Conservation (phyloP, 805 yeast species). For the Schwanniomyces sp. region DNA sequence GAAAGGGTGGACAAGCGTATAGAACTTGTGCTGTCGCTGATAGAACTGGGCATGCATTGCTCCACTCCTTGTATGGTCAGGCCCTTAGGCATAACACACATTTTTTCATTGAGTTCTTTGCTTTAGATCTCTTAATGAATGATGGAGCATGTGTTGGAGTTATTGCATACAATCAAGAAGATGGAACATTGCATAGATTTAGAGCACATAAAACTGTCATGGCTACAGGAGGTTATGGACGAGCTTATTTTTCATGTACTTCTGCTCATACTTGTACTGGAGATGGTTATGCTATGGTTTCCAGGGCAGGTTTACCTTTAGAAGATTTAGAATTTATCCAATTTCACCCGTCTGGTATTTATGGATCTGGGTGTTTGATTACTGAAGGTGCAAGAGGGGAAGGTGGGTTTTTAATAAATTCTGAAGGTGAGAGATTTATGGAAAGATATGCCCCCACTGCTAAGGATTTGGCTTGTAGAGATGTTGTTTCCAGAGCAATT, state of each 20-base stretch:
- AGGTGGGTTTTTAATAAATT: conserved; percentile 95
- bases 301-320: conserved; percentile 97
- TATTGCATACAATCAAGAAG: conserved; percentile 97
- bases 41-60: conserved; percentile 96
- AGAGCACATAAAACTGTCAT: conserved; percentile 94
- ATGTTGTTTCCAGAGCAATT: conserved; percentile 96
- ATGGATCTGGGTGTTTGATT: conserved; percentile 97
- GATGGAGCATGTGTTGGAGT: conserved; percentile 96
- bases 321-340: conserved; percentile 97
- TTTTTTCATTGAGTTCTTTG: conserved; percentile 95
- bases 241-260: conserved; percentile 98
- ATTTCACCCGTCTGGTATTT: conserved; percentile 99
- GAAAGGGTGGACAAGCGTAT: conserved; percentile 99
- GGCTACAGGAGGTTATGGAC: conserved; percentile 99
- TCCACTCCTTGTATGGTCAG: conserved; percentile 95
- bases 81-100: conserved; percentile 95
- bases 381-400: conserved; percentile 99
- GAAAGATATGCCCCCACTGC: conserved; percentile 99
- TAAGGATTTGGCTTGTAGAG: conserved; percentile 97
- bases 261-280: conserved; percentile 99
- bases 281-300: conserved; percentile 97
- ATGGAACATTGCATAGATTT: conserved; percentile 97
- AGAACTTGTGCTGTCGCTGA: conserved; percentile 99
- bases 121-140: conserved; percentile 89
- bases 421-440: conserved; percentile 99